Percentiles rank a stretch among this genome's conserved stretches.
Evolutionary conservation across 192 early-diverging fungal genomes (phyloP).

Genomic region (Thamnidium elegans): DNA sequence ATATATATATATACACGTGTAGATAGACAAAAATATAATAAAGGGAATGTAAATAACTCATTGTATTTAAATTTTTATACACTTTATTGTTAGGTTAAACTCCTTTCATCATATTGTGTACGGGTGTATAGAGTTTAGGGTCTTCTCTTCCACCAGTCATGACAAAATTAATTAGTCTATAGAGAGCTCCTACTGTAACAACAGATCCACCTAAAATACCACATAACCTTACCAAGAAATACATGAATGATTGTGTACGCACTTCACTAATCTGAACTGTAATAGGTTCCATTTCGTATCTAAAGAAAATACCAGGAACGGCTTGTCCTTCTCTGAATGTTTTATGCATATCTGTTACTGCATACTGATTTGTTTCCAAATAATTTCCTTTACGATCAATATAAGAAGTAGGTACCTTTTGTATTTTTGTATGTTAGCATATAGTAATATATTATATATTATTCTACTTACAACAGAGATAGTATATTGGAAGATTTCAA

Average conservation of each 20-base stretch:
- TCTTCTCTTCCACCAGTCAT: constrained; percentile 36
- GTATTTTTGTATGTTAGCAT: neutral
- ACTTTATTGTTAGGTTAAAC: constrained; percentile 19
- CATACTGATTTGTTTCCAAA: constrained; percentile 91
- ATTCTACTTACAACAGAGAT: constrained; percentile 67
- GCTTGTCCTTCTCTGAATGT: constrained; percentile 29
- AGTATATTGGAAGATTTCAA: constrained; percentile 85
- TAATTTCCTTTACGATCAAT: constrained; percentile 54
- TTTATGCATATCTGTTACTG: constrained; percentile 78
- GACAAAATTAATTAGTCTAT: constrained; percentile 40
- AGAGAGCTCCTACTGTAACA: constrained; percentile 61
- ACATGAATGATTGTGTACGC: constrained; percentile 50
- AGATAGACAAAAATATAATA: neutral
- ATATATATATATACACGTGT: too few relatives aligned
- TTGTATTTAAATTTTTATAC: neutral
- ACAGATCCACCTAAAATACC: constrained; percentile 85
- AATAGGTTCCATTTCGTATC: constrained; percentile 90
- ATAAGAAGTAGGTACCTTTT: constrained; percentile 66
- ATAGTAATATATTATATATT: constrained; percentile 16
- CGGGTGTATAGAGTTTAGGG: constrained; percentile 28
- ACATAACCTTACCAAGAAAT: constrained; percentile 78
- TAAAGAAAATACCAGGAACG: constrained; percentile 76
- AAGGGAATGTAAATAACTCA: neutral
- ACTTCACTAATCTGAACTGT: constrained; percentile 73
- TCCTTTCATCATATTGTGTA: constrained; percentile 30